These are phyloP conservation scores for Litchi chinensis DNA, from an alignment of 345 rosid genomes.

Conservation along the genomic window DNA sequence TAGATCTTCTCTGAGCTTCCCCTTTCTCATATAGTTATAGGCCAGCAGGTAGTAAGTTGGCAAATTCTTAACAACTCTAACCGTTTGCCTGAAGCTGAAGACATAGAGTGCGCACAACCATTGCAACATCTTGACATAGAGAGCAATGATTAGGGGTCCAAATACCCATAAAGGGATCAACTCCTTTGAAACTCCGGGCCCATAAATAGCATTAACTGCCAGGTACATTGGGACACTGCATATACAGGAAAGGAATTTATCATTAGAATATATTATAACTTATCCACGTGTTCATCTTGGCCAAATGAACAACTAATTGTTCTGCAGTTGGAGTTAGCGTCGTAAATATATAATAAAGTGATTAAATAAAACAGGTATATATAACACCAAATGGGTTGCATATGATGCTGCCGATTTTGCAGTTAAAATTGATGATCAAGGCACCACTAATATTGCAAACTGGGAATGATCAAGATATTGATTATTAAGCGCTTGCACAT, in stretches of 20 bases:
- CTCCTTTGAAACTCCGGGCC: conserved; percentile 79
- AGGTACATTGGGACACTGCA: conserved; percentile 74
- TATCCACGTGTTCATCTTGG: not conserved
- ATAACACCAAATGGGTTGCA: not conserved
- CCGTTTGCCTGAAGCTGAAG: conserved; percentile 71
- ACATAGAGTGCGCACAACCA: conserved; percentile 68
- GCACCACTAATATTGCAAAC: not conserved
- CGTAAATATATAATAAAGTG: not conserved
- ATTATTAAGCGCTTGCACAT: not conserved
- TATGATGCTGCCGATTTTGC: not conserved
- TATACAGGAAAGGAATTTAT: conserved; percentile 22
- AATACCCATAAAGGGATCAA: conserved; percentile 76
- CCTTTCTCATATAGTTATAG: conserved; percentile 50
- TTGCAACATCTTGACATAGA: conserved; percentile 69
- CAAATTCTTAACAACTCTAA: conserved; percentile 47
- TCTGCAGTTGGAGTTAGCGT: not conserved
- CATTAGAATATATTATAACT: conserved; percentile 12
- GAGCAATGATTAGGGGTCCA: conserved; percentile 72
- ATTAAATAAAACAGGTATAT: not conserved
- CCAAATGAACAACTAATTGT: not conserved
- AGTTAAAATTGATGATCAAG: conserved; percentile 2
- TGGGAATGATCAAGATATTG: not conserved
- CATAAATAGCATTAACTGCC: conserved; percentile 61
- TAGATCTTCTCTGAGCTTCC: conserved; percentile 65
- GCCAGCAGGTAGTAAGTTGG: conserved; percentile 61